These are phyloP conservation scores for Biancaea sappan DNA, from an alignment of 306 rosid species.

Conservation along the genomic window DNA sequence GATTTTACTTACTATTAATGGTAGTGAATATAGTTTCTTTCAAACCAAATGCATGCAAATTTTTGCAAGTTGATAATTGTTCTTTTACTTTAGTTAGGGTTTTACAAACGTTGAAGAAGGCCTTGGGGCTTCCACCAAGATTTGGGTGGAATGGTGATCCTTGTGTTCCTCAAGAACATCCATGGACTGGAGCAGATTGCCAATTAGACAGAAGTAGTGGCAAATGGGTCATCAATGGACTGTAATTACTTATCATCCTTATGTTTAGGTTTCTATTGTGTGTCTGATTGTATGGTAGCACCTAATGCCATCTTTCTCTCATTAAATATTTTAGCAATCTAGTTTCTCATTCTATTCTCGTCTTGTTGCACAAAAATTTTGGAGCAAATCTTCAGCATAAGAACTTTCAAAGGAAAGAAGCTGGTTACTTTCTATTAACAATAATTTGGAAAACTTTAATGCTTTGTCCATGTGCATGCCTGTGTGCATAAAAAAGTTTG, in stretches of 20 bases:
- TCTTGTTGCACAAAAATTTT: constrained; percentile 17
- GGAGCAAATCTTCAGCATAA: constrained; percentile 1
- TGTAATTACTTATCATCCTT: constrained; percentile 60
- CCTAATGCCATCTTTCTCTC: constrained; percentile 10
- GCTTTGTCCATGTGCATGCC: neutral
- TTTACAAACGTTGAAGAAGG: constrained; percentile 66
- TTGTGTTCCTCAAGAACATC: constrained; percentile 96
- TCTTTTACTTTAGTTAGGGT: constrained; percentile 72
- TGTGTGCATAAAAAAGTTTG: constrained; percentile 11
- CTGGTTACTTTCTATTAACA: neutral
- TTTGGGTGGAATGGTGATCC: constrained; percentile 99
- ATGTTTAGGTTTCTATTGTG: constrained; percentile 18
- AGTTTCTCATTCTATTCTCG: constrained; percentile 8
- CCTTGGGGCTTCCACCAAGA: constrained; percentile 88
- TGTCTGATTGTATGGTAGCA: constrained; percentile 25
- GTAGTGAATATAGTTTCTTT: neutral
- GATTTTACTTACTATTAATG: constrained; percentile 10
- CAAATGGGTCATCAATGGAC: constrained; percentile 94
- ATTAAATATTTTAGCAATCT: constrained; percentile 12
- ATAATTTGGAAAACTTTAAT: neutral
- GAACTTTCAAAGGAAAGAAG: constrained; percentile 21
- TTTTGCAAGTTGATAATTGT: constrained; percentile 33
- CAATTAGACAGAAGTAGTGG: constrained; percentile 58
- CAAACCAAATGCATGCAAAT: constrained; percentile 20
- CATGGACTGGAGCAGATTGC: constrained; percentile 95